Base-by-base conservation (phyloP, 148 eudicot genomes). In the Spergularia bocconei region DNA sequence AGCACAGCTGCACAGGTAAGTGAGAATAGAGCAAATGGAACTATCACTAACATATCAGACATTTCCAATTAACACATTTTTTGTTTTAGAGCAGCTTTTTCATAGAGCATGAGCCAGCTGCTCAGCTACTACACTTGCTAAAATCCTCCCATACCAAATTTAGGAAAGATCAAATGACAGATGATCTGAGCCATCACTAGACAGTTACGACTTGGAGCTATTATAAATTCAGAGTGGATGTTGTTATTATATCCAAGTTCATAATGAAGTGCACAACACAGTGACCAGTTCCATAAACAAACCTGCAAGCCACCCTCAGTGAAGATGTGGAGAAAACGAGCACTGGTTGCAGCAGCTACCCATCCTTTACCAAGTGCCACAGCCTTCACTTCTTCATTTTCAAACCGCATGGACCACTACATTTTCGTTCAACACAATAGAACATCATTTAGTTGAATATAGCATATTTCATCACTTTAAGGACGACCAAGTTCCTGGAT, bases 361-460 rank as follows among this genome's bases (percentile, higher is more conserved):
- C 98, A 96, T 54, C 86, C 82, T 80, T 79, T 78, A 70, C 99
- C 98, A 50, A 92, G 89, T 80, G 99, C 97, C 77, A 92, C 91
- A 72, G 87, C 93, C 78, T 87, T 89, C 69, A 96, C 99, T 85
- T 95, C 99, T 81, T 95, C 99, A 44, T 85, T 88, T 84, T 92
- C 99, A 89, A 96, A 89, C 58, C 98, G 81, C 98, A 92, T 92
- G 23, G 97, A 96, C 99, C 99, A 96, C 99, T 96, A 75, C 73
- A 79, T 64, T 68, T 79, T 69, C 51, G 77, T 50, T 59, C 76
- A 74, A 55, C 52, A 79, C 79, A 60, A 62, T 48, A 69, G 29
- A 44, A 78, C 48, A 87, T 82, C 75, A 76, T 56, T 21, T 67
- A 77, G 29, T 39, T 21, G 66, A 70, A 36, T 53, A 73, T 59